Conservation (phyloP, 176 grass and related monocot species). For the Thalia dealbata region DNA sequence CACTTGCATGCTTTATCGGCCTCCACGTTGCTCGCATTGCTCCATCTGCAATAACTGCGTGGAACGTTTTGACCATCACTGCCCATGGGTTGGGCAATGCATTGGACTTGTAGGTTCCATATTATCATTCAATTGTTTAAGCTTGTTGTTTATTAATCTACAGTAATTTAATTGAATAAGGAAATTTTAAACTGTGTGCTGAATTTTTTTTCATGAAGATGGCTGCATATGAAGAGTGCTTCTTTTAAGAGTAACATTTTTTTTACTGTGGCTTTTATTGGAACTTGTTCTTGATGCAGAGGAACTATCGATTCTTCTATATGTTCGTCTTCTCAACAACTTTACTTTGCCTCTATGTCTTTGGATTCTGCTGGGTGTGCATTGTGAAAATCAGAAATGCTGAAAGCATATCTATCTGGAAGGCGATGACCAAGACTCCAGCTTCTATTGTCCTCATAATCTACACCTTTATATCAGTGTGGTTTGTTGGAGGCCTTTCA, state of each 20-base stretch:
- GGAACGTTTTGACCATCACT: constrained; percentile 1
- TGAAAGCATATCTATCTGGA: neutral
- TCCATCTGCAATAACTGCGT: neutral
- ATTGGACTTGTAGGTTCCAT: neutral
- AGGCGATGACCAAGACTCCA: neutral
- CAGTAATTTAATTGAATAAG: neutral
- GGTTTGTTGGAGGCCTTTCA: constrained; percentile 1
- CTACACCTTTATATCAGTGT: neutral
- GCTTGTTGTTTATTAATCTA: neutral
- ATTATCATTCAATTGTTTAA: neutral
- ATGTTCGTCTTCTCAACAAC: constrained; percentile 1
- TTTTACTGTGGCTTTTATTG: neutral
- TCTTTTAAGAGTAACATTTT: neutral
- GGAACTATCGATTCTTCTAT: constrained; percentile 1
- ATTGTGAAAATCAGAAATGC: neutral
- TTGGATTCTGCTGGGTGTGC: neutral
- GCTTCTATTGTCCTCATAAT: constrained; percentile 1
- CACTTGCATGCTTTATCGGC: constrained; percentile 2
- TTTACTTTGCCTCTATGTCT: constrained; percentile 2
- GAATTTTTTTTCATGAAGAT: neutral
- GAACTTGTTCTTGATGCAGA: neutral
- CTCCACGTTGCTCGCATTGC: neutral
- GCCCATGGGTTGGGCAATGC: neutral
- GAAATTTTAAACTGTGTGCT: neutral
- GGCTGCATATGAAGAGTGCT: neutral